These are phyloP conservation scores for Neonectria sp. DNA, from an alignment of 2,329 filamentous ascomycete species.

Conservation along the genomic window DNA sequence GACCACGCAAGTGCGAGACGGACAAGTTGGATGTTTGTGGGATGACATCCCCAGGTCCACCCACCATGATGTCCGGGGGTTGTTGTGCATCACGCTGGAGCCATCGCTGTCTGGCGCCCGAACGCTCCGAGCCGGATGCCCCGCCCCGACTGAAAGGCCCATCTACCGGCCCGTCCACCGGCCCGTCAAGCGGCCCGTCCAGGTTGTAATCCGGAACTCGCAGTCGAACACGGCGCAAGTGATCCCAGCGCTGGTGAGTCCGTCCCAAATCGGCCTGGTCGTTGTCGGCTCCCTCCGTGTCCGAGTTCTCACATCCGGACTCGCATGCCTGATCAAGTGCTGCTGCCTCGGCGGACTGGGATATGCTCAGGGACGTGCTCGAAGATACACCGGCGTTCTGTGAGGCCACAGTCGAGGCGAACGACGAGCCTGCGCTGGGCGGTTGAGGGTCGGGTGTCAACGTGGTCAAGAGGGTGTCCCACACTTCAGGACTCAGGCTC, in stretches of 20 bases:
- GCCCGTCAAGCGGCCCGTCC: conserved; percentile 20
- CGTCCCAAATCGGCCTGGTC: conserved; percentile 45
- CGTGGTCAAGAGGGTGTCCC: conserved; percentile 86
- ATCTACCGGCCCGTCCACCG: conserved; percentile 7
- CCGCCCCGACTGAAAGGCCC: conserved; percentile 23
- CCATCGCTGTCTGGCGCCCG: conserved; percentile 24
- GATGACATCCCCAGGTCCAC: not conserved
- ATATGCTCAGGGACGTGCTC: conserved; percentile 54
- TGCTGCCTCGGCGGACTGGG: conserved; percentile 54
- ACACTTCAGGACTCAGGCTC: conserved; percentile 84
- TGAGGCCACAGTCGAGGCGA: conserved; percentile 72
- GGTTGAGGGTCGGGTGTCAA: conserved; percentile 86
- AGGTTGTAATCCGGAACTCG: conserved; percentile 38
- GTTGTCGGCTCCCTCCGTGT: conserved; percentile 67
- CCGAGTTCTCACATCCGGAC: conserved; percentile 69
- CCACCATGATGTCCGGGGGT: not conserved
- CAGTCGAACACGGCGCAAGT: conserved; percentile 33
- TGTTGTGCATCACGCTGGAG: not conserved
- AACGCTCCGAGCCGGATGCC: conserved; percentile 29
- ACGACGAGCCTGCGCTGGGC: conserved; percentile 87
- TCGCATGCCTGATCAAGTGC: conserved; percentile 63
- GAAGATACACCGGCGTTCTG: conserved; percentile 62
- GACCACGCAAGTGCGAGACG: conserved; percentile 17
- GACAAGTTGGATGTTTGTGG: conserved; percentile 21
- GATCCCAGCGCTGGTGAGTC: conserved; percentile 36